Evolutionary conservation across 2,329 filamentous ascomycete species (phyloP), one percentile per base, ranked within the genome.

Genomic region (Colletotrichum higginsianum): DNA sequence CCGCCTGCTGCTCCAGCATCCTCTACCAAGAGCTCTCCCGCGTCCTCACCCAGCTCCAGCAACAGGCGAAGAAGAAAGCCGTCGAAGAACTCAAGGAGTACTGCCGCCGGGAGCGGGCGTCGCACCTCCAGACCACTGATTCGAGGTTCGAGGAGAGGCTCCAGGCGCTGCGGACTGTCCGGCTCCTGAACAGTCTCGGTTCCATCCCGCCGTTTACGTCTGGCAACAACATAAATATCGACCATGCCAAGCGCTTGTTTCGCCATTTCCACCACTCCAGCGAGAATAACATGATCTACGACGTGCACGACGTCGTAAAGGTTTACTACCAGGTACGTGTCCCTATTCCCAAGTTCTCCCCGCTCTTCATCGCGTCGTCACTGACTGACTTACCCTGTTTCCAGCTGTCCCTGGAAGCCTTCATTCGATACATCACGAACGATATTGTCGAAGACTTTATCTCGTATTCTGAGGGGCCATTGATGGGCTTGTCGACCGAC

Each of bases 231-330:
- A 23, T 57, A 42, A 40, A 9, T 4, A 26, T 26, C 26, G 26
- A 26, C 26, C 47, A 65, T 16, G 26, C 38, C 6, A 38, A 13
- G 8, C 4, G 15, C 2, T 23, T 71, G 12, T 67, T 67, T 9
- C 75, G 75, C 2, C 73, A 71, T 0, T 75, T 66, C 12, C 77
- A 79, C n/a, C 71, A 69, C 16, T 72, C 71, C 2, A 67, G 63
- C 1, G 72, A 71, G 2, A 72, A 77, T 9, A 82, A 80, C 47
- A 80, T 79, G 62, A 66, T 77, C 12, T 53, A 79, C 6, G 79
- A 81, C 18, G 78, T 83, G 0, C 81, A 83, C 40, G 81, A 83
- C 42, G 71, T 81, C 1, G 73, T 83, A 12, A 81, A 79, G 42
- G 79, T 80, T 0, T 83, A 83, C 21, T 83, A 83, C 50, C 74